Conservation (phyloP, 306 rosid species). For the Prunus mume region DNA sequence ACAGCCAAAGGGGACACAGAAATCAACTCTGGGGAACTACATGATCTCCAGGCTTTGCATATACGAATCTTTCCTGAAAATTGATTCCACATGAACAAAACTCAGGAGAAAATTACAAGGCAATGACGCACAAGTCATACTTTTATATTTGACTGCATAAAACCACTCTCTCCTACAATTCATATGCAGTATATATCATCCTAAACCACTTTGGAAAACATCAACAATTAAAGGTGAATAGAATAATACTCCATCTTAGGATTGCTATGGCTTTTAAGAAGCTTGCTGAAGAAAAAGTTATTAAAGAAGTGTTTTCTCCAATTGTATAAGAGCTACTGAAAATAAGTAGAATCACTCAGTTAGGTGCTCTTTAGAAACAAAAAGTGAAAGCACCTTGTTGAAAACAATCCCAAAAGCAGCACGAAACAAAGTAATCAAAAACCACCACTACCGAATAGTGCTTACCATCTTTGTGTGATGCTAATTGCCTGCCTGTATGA, state of each 20-base stretch:
- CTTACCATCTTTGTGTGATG: conserved; percentile 84
- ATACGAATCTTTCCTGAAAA: conserved; percentile 66
- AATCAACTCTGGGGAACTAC: conserved; percentile 78
- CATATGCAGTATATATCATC: neutral
- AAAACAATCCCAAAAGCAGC: neutral
- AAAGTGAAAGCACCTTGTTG: neutral
- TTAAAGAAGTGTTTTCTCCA: neutral
- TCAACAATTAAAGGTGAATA: neutral
- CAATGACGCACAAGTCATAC: neutral
- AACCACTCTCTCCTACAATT: neutral
- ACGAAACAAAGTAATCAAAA: conserved; percentile 9
- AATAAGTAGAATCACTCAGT: neutral
- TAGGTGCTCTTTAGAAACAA: neutral
- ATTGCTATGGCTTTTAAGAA: neutral
- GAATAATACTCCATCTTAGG: neutral
- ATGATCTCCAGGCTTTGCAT: conserved; percentile 67
- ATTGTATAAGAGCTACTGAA: neutral
- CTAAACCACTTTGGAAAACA: neutral
- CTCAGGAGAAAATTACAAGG: conserved; percentile 13
- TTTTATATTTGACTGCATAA: neutral
- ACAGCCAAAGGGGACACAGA: conserved; percentile 83
- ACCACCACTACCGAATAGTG: conserved; percentile 11
- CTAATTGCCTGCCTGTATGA: conserved; percentile 67
- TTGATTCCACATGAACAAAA: conserved; percentile 9
- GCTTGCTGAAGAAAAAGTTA: neutral